Conservation (phyloP, 2,329 filamentous ascomycete species). For the Cordyceps javanica region DNA sequence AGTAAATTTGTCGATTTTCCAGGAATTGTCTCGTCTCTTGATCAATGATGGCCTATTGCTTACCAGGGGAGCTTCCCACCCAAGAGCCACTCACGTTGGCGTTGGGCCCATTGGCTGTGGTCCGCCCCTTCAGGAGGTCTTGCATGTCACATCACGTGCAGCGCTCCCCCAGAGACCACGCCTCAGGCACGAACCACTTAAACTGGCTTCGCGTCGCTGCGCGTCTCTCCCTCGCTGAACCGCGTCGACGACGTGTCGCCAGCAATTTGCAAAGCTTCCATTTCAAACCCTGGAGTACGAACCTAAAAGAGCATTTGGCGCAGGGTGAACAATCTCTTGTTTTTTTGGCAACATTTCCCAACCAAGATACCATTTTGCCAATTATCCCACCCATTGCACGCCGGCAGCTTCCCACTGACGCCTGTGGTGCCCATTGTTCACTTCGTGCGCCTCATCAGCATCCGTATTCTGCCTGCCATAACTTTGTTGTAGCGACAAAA, state of each 20-base stretch:
- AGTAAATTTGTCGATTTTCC: neutral
- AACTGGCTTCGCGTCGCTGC: slow-evolving; percentile 32
- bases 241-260: slow-evolving; percentile 33
- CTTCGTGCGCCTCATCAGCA: neutral
- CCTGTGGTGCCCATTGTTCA: neutral
- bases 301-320: neutral
- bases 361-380: neutral
- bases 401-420: neutral
- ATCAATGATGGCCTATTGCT: slow-evolving; percentile 8
- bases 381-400: neutral
- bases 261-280: slow-evolving; percentile 23
- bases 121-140: slow-evolving; percentile 19
- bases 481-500: slow-evolving; percentile 24
- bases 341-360: neutral
- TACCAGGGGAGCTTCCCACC: slow-evolving; percentile 8
- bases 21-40: slow-evolving; percentile 3
- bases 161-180: slow-evolving; percentile 11
- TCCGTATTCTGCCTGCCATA: neutral
- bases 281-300: slow-evolving; percentile 17
- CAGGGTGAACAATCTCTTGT: neutral
- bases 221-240: slow-evolving; percentile 27
- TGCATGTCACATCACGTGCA: slow-evolving; percentile 27
- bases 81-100: slow-evolving; percentile 17
- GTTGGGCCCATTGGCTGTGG: slow-evolving; percentile 17
- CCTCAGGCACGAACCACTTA: slow-evolving; percentile 31